phyloP scores from a whole-genome alignment of 495 filamentous ascomycete species.

The Xylaria longipes region DNA sequence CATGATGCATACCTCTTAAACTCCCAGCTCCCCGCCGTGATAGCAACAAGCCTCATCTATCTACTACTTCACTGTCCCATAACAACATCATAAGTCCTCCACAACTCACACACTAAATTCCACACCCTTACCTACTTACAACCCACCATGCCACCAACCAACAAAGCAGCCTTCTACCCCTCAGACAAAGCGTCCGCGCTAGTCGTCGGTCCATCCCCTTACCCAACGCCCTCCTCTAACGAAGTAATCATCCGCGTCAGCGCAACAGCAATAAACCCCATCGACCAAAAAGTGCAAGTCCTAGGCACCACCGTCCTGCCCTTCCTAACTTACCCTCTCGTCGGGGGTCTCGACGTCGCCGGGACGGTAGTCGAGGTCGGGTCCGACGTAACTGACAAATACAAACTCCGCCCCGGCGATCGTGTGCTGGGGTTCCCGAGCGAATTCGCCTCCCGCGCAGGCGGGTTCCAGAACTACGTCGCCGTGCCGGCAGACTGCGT shows the following conservation, averaged over 20 bases:
- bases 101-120: no score
- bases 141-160: slow-evolving; percentile 2
- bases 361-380: slow-evolving; percentile 61
- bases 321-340: slow-evolving; percentile 47
- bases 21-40: not conserved
- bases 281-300: slow-evolving; percentile 50
- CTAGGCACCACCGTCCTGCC: slow-evolving; percentile 32
- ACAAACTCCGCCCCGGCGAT: slow-evolving; percentile 53
- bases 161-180: slow-evolving; percentile 16
- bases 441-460: slow-evolving; percentile 28
- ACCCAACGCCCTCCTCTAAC: slow-evolving; percentile 26
- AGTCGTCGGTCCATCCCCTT: slow-evolving; percentile 18
- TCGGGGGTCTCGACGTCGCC: slow-evolving; percentile 59
- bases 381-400: slow-evolving; percentile 37
- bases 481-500: slow-evolving; percentile 29
- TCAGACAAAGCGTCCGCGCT: slow-evolving; percentile 1
- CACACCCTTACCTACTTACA: not conserved
- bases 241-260: slow-evolving; percentile 40
- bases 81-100: not conserved
- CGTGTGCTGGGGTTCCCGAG: slow-evolving; percentile 44
- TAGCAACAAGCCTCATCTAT: not conserved
- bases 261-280: slow-evolving; percentile 48
- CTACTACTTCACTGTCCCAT: not conserved
- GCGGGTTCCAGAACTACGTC: slow-evolving; percentile 51
- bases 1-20: not conserved